Percentiles rank a stretch among this genome's conserved stretches.
phyloP scores from a whole-genome alignment of 345 rosid genomes.

The Clarkia xantiana region DNA sequence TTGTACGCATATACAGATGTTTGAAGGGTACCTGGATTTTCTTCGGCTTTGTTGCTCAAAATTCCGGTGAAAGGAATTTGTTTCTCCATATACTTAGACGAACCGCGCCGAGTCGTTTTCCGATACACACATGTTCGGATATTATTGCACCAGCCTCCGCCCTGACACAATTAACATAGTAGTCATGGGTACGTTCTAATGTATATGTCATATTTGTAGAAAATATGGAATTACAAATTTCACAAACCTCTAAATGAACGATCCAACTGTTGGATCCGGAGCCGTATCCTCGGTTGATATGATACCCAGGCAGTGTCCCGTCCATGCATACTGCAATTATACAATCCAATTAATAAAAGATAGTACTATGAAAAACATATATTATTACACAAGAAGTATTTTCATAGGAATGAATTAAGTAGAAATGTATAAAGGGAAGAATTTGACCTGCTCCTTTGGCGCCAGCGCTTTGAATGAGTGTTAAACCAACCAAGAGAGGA shows the following conservation, averaged over 20 bases:
- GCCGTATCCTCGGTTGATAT: slow-evolving; percentile 29
- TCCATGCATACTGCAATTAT: slow-evolving; percentile 36
- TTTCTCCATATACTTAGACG: slow-evolving; percentile 78
- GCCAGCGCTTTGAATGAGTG: slow-evolving; percentile 11
- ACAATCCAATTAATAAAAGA: too few species aligned
- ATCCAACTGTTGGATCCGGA: slow-evolving; percentile 36
- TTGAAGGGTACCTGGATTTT: slow-evolving; percentile 56
- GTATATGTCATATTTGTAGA: too few species aligned
- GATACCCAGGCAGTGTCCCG: slow-evolving; percentile 39
- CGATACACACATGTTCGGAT: slow-evolving; percentile 64
- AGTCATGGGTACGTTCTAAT: background rate
- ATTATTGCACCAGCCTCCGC: slow-evolving; percentile 96
- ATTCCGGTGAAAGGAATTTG: slow-evolving; percentile 64
- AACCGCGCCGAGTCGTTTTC: slow-evolving; percentile 63
- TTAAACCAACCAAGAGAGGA: slow-evolving; percentile 12
- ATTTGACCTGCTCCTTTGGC: slow-evolving; percentile 15
- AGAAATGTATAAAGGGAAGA: background rate
- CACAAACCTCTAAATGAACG: slow-evolving; percentile 31
- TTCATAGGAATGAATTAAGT: background rate
- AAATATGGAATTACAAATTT: background rate
- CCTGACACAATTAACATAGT: slow-evolving; percentile 31
- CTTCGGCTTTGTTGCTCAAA: slow-evolving; percentile 53
- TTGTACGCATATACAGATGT: background rate
- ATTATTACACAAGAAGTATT: background rate
- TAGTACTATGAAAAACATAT: too few species aligned